Base-by-base conservation (phyloP, 2,329 filamentous ascomycete genomes). In the Xylariales sp. region DNA sequence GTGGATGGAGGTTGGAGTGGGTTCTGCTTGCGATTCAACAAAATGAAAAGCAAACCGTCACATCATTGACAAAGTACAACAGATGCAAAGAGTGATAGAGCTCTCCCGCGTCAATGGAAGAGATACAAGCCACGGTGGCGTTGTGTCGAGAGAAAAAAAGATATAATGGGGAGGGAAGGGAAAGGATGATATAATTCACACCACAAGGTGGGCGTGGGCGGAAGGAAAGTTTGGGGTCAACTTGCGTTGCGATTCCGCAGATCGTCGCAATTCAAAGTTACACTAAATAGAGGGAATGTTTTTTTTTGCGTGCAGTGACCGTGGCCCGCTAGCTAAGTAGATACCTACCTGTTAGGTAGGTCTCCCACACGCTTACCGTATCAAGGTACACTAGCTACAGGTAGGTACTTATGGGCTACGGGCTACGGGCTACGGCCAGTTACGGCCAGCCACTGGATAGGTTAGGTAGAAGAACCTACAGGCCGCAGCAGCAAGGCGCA, bases 41-140 rank as follows among this genome's bases (percentile, higher is more conserved):
- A 57, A 48, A 46, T 50, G 45, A 23, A 48, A 65, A 54, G 65
- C 43, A 61, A 43, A 64, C 63, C 57, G 63, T 75, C 74, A 75
- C 74, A 76, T 75, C 69, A 72, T 75, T 68, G 71, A 73, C 57
- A 50, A 46, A 16, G n/a, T n/a, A 28, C 45, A 36, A 43, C 12
- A 10, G 53, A 48, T 23, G 39, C 32, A 41, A 62, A 54, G 60
- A 67, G 53, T 23, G 46, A 53, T 41, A 54, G 46, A 7, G 39
- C 63, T 57, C 57, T 34, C 36, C 39, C 3, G 58, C 39, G 54
- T 53, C 34, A 45, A 46, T 16, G 50, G 54, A 36, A 48, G 36
- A 36, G 46, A 52, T 36, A 18, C 39, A 55, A 54, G 56, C 36
- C 49, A 41, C 49, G 32, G 55, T 55, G 63, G 46, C 45, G 66